phyloP scores from a whole-genome alignment of 2,329 filamentous ascomycete species.

The Ophiocordyceps robertsii region DNA sequence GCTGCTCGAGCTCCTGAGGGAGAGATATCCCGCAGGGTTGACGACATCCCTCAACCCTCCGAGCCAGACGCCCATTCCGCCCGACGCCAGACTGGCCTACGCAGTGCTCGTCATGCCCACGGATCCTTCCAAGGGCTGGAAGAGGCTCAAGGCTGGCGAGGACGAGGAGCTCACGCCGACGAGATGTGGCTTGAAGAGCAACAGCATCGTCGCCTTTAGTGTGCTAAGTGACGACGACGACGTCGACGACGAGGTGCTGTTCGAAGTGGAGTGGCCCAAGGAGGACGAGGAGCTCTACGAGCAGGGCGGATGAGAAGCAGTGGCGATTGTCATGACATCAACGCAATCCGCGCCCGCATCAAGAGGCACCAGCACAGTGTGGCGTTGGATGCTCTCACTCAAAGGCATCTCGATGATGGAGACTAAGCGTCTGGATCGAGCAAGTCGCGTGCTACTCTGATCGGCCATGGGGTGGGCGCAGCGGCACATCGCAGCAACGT shows the following conservation, averaged over 20 bases:
- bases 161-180: slow-evolving; percentile 24
- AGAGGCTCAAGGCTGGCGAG: slow-evolving; percentile 23
- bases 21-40: slow-evolving; percentile 42
- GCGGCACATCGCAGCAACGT: too few relatives aligned
- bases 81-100: slow-evolving; percentile 29
- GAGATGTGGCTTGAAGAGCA: slow-evolving; percentile 30
- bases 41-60: slow-evolving; percentile 18
- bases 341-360: too few relatives aligned
- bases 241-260: slow-evolving; percentile 24
- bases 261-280: slow-evolving; percentile 31
- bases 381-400: too few relatives aligned
- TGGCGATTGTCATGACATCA: not conserved
- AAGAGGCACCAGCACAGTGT: too few relatives aligned
- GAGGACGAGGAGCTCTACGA: slow-evolving; percentile 26
- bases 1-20: slow-evolving; percentile 43
- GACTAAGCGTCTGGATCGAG: too few relatives aligned
- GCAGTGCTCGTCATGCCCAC: slow-evolving; percentile 28
- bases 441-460: too few relatives aligned
- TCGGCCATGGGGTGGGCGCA: too few relatives aligned
- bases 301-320: slow-evolving; percentile 1
- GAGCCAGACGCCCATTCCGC: slow-evolving; percentile 24
- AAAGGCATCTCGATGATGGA: too few relatives aligned
- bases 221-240: slow-evolving; percentile 19
- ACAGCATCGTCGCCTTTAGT: slow-evolving; percentile 34
- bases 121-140: slow-evolving; percentile 37